Evolutionary conservation across 2,329 filamentous ascomycete genomes (phyloP).

Genomic region (Paracoccidioides lutzii): DNA sequence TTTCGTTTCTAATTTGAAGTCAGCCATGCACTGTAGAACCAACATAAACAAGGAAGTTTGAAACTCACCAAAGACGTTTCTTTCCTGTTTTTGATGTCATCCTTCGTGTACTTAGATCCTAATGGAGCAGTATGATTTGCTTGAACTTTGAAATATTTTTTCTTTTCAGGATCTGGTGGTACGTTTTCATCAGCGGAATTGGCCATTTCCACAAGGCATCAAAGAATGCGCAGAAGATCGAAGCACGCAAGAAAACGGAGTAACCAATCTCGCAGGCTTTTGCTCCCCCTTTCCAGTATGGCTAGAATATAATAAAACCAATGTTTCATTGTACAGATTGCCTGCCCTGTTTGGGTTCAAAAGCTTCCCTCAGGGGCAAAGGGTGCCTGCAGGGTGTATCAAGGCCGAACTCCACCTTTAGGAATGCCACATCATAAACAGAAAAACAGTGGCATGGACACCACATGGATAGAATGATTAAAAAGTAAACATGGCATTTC

Average conservation of each 20-base stretch:
- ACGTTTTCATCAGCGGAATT: neutral
- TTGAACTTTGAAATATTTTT: conserved; percentile 57
- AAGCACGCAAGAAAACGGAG: neutral
- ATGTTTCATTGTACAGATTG: too few relatives aligned
- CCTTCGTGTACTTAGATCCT: conserved; percentile 11
- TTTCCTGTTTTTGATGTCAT: conserved; percentile 5
- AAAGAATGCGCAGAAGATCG: neutral
- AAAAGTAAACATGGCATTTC: neutral
- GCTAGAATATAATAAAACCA: too few relatives aligned
- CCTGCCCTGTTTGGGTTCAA: too few relatives aligned
- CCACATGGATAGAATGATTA: neutral
- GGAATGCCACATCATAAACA: neutral
- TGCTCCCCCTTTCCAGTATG: too few relatives aligned
- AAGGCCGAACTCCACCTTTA: too few relatives aligned
- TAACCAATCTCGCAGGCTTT: too few relatives aligned
- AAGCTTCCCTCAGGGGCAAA: too few relatives aligned
- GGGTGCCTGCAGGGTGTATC: too few relatives aligned
- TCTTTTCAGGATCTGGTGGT: conserved; percentile 37
- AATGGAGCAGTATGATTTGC: conserved; percentile 37
- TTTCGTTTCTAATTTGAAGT: conserved; percentile 17
- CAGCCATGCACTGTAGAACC: neutral
- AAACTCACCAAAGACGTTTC: conserved; percentile 2
- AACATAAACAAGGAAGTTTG: conserved; percentile 5
- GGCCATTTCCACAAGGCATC: neutral
- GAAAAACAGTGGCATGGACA: neutral